Conservation (phyloP, 164 flowering plant species). For the Pachysandra terminalis region DNA sequence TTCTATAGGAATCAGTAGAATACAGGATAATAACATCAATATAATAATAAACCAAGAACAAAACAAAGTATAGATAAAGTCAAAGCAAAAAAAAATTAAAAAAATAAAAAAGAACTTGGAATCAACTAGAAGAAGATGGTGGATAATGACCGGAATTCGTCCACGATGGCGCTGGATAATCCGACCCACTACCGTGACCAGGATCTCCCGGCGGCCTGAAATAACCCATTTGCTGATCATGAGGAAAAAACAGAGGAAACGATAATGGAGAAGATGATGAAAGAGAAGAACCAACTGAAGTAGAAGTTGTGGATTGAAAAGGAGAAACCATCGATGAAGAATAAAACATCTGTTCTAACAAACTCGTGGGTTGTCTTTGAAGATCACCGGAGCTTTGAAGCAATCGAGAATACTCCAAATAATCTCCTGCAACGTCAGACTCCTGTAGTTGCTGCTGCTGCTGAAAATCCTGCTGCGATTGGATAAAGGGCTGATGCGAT, state of each 20-base stretch:
- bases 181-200: conserved; percentile 18
- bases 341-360: conserved; percentile 33
- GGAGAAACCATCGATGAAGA: conserved; percentile 20
- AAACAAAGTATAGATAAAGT: not conserved
- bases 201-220: conserved; percentile 24
- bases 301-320: conserved; percentile 7
- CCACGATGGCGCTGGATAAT: conserved; percentile 29
- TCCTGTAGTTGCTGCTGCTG: conserved; percentile 19
- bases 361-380: conserved; percentile 18
- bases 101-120: not conserved
- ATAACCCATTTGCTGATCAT: conserved; percentile 24
- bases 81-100: not conserved
- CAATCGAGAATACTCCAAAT: conserved; percentile 38
- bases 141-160: conserved; percentile 31
- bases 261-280: conserved; percentile 12
- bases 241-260: conserved; percentile 12
- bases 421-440: conserved; percentile 27
- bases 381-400: conserved; percentile 29
- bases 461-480: conserved; percentile 13
- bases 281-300: conserved; percentile 9
- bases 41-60: not conserved
- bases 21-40: too few species aligned
- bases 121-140: conserved; percentile 25
- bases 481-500: conserved; percentile 8
- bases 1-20: too few species aligned